Conservation (phyloP, 495 filamentous ascomycete genomes). For the Hypomontagnella monticulosa region DNA sequence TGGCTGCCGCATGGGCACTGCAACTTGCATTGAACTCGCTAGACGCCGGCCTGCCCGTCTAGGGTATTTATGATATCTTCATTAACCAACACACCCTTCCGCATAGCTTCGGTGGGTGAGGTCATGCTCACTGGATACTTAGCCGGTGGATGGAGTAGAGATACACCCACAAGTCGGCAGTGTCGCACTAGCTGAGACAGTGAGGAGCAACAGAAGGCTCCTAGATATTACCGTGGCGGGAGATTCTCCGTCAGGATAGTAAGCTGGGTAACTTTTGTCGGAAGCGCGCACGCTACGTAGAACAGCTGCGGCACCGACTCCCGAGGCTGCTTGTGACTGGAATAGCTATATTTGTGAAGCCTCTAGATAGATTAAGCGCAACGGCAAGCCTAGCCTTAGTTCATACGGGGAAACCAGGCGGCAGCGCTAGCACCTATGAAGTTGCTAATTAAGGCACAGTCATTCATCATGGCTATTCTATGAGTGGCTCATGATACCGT, state of each 20-base stretch:
- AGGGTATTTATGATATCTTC: conserved; percentile 15
- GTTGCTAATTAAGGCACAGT: conserved; percentile 26
- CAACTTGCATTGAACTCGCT: conserved; percentile 19
- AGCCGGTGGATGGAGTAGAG: not conserved
- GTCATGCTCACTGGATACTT: no score
- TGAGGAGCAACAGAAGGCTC: not conserved
- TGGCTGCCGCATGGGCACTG: conserved; percentile 2
- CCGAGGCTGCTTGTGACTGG: conserved; percentile 8
- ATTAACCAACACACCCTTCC: conserved; percentile 9
- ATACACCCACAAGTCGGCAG: not conserved
- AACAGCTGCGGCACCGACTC: conserved; percentile 5
- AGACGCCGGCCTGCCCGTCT: conserved; percentile 11
- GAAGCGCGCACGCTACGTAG: conserved; percentile 6
- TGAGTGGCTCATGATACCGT: conserved; percentile 4
- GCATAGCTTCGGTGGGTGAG: no score
- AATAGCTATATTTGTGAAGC: conserved; percentile 1
- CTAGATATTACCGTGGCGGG: not conserved
- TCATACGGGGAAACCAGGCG: not conserved
- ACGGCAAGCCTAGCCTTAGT: conserved; percentile 6
- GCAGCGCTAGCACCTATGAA: conserved; percentile 8
- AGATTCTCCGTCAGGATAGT: not conserved
- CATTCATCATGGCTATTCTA: not conserved
- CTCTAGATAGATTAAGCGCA: not conserved
- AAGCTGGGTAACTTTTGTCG: not conserved
- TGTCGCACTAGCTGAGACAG: conserved; percentile 3